Percentiles rank a stretch among this genome's conserved stretches.
Conservation (phyloP, 495 filamentous ascomycete genomes). For the Aspergillus coremiiformis region DNA sequence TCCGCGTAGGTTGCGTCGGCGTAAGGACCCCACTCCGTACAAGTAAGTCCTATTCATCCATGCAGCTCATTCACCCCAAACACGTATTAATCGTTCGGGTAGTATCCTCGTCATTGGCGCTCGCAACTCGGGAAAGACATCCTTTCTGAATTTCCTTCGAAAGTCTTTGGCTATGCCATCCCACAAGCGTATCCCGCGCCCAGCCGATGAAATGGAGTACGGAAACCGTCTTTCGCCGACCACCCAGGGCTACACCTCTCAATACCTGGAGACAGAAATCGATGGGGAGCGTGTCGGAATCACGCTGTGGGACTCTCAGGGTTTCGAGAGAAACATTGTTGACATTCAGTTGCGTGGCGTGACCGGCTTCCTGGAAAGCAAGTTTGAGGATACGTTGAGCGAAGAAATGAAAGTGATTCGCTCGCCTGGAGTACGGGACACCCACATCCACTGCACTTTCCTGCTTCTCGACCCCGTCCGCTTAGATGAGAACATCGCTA, state of each 20-base stretch:
- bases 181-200: constrained; percentile 59
- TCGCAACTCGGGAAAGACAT: constrained; percentile 86
- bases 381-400: constrained; percentile 94
- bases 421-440: constrained; percentile 87
- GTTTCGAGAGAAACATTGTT: constrained; percentile 86
- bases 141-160: constrained; percentile 92
- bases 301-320: constrained; percentile 93
- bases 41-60: constrained; percentile 58
- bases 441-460: constrained; percentile 95
- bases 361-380: constrained; percentile 87
- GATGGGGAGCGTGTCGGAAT: constrained; percentile 87
- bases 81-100: constrained; percentile 9
- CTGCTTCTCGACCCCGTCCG: constrained; percentile 83
- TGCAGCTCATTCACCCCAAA: neutral
- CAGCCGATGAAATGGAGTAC: constrained; percentile 45
- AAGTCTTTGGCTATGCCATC: constrained; percentile 70
- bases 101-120: constrained; percentile 90
- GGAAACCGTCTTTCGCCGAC: constrained; percentile 32
- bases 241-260: constrained; percentile 65
- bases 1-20: constrained; percentile 81
- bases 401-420: constrained; percentile 97
- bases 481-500: constrained; percentile 74
- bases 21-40: constrained; percentile 96
- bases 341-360: constrained; percentile 91
- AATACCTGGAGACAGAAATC: constrained; percentile 92